Percentiles rank a stretch among this genome's conserved stretches.
Conservation (phyloP, 768 basidiomycete genomes). For the Russula vinacea region DNA sequence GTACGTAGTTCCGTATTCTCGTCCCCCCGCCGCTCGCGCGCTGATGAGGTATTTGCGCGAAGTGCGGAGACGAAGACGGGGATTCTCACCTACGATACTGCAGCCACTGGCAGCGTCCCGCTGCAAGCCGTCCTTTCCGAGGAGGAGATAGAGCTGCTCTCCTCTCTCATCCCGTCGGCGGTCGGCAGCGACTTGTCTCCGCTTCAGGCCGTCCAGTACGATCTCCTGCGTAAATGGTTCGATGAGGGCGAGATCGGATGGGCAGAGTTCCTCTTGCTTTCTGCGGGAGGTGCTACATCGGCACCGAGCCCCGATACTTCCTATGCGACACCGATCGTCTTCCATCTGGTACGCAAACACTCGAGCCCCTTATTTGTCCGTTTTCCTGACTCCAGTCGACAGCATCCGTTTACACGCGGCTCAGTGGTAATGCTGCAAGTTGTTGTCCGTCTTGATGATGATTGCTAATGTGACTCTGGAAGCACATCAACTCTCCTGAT, state of each 20-base stretch:
- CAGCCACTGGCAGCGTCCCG: conserved; percentile 22
- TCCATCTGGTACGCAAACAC: conserved; percentile 20
- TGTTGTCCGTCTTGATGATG: background rate
- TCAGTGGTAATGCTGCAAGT: conserved; percentile 19
- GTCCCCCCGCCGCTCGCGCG: background rate
- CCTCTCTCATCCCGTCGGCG: conserved; percentile 21
- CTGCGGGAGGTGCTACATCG: conserved; percentile 21
- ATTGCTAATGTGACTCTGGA: background rate
- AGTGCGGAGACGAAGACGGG: conserved; percentile 17
- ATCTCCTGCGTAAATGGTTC: conserved; percentile 24
- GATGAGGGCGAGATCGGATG: conserved; percentile 27
- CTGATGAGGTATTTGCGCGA: background rate
- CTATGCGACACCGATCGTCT: conserved; percentile 28
- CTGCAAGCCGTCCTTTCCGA: conserved; percentile 25
- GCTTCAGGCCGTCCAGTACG: conserved; percentile 26
- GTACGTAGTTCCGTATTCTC: conserved; percentile 4
- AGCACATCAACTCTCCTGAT: conserved; percentile 37
- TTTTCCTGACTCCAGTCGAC: background rate
- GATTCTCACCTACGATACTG: conserved; percentile 27
- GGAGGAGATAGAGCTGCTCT: conserved; percentile 20
- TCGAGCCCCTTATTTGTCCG: background rate
- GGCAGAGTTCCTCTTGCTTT: conserved; percentile 27
- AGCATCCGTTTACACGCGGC: conserved; percentile 27
- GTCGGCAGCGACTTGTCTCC: conserved; percentile 18
- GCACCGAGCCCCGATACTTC: conserved; percentile 20